Evolutionary conservation across 805 yeast genomes (phyloP).

Genomic region (Candida mattraensis): DNA sequence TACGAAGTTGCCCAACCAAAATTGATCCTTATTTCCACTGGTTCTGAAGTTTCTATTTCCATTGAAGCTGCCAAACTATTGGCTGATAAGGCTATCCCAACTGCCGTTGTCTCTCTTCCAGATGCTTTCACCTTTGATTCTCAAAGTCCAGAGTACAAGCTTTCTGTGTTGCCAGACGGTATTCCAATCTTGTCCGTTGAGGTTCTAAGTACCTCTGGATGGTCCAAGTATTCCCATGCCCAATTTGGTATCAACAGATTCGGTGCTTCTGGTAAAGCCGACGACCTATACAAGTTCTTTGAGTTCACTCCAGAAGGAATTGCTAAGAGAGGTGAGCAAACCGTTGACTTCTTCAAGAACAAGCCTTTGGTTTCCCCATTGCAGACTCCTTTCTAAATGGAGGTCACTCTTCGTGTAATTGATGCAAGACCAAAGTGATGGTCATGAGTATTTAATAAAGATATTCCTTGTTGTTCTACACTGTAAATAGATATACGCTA

Average conservation of each 20-base stretch:
- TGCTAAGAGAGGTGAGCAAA: constrained; percentile 79
- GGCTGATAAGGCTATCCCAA: constrained; percentile 62
- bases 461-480: constrained; percentile 1
- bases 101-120: constrained; percentile 88
- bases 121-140: constrained; percentile 87
- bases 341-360: constrained; percentile 82
- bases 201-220: constrained; percentile 87
- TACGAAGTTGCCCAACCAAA: constrained; percentile 61
- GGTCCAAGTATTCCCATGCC: constrained; percentile 95
- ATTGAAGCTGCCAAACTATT: constrained; percentile 81
- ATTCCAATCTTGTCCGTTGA: constrained; percentile 92
- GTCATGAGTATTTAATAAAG: neutral
- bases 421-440: too few species aligned
- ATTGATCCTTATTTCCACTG: constrained; percentile 82
- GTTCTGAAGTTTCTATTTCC: constrained; percentile 87
- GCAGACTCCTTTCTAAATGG: constrained; percentile 59
- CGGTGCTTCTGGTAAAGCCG: constrained; percentile 94
- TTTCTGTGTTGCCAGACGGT: constrained; percentile 91
- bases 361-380: constrained; percentile 70
- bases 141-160: constrained; percentile 78
- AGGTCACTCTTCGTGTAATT: too few species aligned
- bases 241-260: constrained; percentile 94
- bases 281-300: constrained; percentile 77
- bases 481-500: constrained; percentile 6
- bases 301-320: constrained; percentile 93